phyloP scores from a whole-genome alignment of 2,329 filamentous ascomycete species.

The Diaporthe sp. region DNA sequence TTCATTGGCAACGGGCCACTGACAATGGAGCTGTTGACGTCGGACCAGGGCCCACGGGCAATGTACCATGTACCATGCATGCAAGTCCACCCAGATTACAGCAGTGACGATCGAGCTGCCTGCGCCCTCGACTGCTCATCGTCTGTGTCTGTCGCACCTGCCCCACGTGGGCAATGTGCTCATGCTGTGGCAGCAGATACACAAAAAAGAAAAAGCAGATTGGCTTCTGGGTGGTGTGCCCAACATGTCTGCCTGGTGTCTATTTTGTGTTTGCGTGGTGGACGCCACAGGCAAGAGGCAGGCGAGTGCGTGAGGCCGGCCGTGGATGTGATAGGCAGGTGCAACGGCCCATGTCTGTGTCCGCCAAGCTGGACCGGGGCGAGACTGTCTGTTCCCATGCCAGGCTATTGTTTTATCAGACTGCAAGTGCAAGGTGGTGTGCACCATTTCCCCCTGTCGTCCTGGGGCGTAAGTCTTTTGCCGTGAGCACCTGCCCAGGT shows the following conservation, averaged over 20 bases:
- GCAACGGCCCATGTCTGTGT: neutral
- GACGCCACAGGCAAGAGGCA: neutral
- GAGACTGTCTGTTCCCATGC: neutral
- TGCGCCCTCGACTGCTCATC: neutral
- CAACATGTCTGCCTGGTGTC: neutral
- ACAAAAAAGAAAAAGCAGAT: neutral
- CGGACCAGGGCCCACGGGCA: neutral
- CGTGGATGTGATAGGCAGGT: conserved; percentile 22
- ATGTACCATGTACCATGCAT: neutral
- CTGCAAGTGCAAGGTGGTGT: neutral
- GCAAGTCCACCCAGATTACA: neutral
- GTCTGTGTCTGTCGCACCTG: neutral
- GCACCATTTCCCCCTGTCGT: neutral
- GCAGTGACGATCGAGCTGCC: conserved; percentile 5
- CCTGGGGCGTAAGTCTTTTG: neutral
- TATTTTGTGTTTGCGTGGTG: neutral
- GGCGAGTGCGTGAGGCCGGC: neutral
- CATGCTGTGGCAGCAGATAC: neutral
- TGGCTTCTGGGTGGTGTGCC: neutral
- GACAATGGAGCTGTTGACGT: neutral
- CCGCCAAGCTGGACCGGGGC: neutral
- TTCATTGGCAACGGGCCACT: neutral
- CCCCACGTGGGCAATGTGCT: neutral
- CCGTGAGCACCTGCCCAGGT: neutral
- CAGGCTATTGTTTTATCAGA: conserved; percentile 25